phyloP scores from a whole-genome alignment of 306 rosid genomes.

The Lotus japonicus region DNA sequence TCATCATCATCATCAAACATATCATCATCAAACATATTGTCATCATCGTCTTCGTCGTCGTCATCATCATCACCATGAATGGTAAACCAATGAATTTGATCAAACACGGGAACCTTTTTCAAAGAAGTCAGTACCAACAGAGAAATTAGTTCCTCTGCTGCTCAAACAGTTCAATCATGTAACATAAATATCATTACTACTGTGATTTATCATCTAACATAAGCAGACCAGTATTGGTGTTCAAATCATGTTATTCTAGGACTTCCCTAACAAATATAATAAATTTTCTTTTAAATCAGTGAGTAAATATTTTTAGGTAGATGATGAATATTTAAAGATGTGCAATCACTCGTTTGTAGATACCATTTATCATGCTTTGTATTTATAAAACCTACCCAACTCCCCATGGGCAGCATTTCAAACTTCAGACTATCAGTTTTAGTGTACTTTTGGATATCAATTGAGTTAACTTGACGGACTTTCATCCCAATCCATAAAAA shows the following conservation, averaged over 20 bases:
- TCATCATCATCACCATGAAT: constrained; percentile 11
- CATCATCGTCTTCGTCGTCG: background rate
- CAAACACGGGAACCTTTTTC: constrained; percentile 50
- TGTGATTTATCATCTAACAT: constrained; percentile 10
- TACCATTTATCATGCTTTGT: constrained; percentile 4
- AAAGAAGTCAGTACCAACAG: constrained; percentile 54
- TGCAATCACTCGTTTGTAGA: background rate
- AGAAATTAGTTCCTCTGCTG: constrained; percentile 80
- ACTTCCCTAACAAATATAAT: background rate
- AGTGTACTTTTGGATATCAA: too few relatives aligned
- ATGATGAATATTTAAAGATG: background rate
- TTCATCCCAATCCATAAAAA: too few relatives aligned
- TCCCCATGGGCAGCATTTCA: background rate
- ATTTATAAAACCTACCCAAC: background rate
- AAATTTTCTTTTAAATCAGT: constrained; percentile 1
- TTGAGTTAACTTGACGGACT: too few relatives aligned
- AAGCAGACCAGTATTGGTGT: background rate
- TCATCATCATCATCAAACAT: background rate
- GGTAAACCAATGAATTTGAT: constrained; percentile 38
- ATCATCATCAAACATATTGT: background rate
- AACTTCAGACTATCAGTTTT: too few relatives aligned
- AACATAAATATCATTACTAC: constrained; percentile 24
- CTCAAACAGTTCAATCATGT: constrained; percentile 23
- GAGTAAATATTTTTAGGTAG: background rate
- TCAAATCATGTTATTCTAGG: background rate